phyloP scores from a whole-genome alignment of 163 green algal genomes.

The Smithsoniella earleae region DNA sequence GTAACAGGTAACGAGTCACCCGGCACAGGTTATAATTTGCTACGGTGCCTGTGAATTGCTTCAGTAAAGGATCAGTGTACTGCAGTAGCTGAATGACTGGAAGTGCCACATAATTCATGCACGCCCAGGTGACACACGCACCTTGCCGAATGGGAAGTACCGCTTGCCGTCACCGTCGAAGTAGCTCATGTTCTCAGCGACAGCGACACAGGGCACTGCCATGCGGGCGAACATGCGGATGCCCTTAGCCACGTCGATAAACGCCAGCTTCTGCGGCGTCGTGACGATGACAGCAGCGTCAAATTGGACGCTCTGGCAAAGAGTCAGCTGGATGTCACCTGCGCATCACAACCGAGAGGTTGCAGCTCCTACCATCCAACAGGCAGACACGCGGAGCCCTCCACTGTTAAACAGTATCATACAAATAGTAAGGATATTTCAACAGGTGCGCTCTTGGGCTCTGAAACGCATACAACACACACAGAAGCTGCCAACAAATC shows the following conservation, averaged over 20 bases:
- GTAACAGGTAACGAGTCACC: too few species aligned
- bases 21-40: too few species aligned
- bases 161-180: constrained; percentile 85
- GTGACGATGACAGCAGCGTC: constrained; percentile 94
- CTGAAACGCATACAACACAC: too few species aligned
- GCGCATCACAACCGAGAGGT: constrained; percentile 44
- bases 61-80: too few species aligned
- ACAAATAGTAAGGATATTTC: too few species aligned
- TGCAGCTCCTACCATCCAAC: not conserved
- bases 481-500: too few species aligned
- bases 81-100: too few species aligned
- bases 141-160: constrained; percentile 47
- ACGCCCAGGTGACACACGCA: too few species aligned
- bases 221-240: constrained; percentile 89
- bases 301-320: constrained; percentile 91
- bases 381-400: not conserved
- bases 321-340: constrained; percentile 95
- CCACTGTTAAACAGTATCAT: not conserved
- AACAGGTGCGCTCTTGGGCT: too few species aligned
- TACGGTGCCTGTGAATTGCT: too few species aligned
- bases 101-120: too few species aligned
- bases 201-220: constrained; percentile 82
- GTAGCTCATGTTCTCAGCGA: constrained; percentile 98
- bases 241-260: constrained; percentile 90
- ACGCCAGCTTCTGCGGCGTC: constrained; percentile 89